Conservation (phyloP, 2,329 filamentous ascomycete species). For the Verticillium klebahnii region DNA sequence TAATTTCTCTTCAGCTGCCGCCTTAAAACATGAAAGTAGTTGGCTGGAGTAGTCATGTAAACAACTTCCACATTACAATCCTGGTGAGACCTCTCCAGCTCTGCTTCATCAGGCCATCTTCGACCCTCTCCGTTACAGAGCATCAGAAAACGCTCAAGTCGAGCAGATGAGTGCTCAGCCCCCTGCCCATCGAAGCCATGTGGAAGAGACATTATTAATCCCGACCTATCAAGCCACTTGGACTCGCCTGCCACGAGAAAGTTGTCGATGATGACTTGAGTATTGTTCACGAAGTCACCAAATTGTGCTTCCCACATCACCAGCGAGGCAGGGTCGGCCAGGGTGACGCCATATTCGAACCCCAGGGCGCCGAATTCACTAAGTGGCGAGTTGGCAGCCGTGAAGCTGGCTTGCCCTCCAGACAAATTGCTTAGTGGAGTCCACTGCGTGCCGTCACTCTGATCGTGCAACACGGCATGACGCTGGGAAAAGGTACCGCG, state of each 20-base stretch:
- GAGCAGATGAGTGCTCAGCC: constrained; percentile 94
- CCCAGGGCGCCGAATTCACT: constrained; percentile 71
- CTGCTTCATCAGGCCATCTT: constrained; percentile 60
- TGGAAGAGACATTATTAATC: constrained; percentile 90
- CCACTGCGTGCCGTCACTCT: constrained; percentile 87
- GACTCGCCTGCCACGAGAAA: constrained; percentile 96
- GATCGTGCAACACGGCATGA: constrained; percentile 94
- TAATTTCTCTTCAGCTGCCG: constrained; percentile 98
- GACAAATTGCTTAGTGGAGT: constrained; percentile 85
- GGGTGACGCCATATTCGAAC: constrained; percentile 97
- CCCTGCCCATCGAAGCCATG: constrained; percentile 98
- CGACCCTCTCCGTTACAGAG: constrained; percentile 96
- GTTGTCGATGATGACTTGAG: constrained; percentile 97
- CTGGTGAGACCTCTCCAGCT: constrained; percentile 92
- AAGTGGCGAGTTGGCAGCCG: constrained; percentile 91
- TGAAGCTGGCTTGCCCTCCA: constrained; percentile 88
- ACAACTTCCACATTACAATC: constrained; percentile 99
- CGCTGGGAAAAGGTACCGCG: constrained; percentile 98
- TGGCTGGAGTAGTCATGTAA: constrained; percentile 93
- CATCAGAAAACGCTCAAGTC: constrained; percentile 94
- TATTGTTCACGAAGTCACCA: constrained; percentile 98
- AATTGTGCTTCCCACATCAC: constrained; percentile 99
- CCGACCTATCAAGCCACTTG: constrained; percentile 98
- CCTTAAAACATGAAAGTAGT: constrained; percentile 92
- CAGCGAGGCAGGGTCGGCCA: constrained; percentile 91